phyloP scores from a whole-genome alignment of 202 grass and related monocot species.

The Zoysia matrella region DNA sequence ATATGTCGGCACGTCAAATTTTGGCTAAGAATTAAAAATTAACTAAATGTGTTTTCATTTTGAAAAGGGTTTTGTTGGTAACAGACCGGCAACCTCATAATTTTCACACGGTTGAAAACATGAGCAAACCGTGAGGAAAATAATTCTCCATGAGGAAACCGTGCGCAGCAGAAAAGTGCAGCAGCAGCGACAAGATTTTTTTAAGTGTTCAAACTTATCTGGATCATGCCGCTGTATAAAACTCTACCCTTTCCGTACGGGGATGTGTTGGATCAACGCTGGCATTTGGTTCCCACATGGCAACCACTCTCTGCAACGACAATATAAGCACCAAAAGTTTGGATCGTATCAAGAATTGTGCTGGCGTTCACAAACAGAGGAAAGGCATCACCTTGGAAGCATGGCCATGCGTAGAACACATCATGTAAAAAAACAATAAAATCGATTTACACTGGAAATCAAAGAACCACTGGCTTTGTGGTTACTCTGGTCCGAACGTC shows the following conservation, averaged over 20 bases:
- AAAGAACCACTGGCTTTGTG: background rate
- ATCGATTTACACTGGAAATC: background rate
- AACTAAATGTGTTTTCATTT: no score
- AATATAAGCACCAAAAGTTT: background rate
- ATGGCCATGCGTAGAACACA: background rate
- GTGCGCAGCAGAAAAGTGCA: background rate
- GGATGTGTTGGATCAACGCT: background rate
- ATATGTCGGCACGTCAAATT: no score
- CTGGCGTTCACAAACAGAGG: no score
- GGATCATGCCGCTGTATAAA: slow-evolving; percentile 13
- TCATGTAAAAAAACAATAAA: background rate
- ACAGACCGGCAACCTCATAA: no score
- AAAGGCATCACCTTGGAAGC: background rate
- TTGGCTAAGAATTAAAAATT: no score
- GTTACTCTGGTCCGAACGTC: background rate
- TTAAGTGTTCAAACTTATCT: background rate
- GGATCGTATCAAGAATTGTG: background rate
- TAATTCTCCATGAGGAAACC: no score
- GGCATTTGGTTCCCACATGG: slow-evolving; percentile 12
- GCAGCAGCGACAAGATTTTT: slow-evolving; percentile 4
- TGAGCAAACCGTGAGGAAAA: no score
- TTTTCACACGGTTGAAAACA: no score
- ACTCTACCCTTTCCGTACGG: background rate
- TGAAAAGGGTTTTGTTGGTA: no score
- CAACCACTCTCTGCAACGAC: background rate